phyloP scores from a whole-genome alignment of 345 rosid species.

The Combretum micranthum region DNA sequence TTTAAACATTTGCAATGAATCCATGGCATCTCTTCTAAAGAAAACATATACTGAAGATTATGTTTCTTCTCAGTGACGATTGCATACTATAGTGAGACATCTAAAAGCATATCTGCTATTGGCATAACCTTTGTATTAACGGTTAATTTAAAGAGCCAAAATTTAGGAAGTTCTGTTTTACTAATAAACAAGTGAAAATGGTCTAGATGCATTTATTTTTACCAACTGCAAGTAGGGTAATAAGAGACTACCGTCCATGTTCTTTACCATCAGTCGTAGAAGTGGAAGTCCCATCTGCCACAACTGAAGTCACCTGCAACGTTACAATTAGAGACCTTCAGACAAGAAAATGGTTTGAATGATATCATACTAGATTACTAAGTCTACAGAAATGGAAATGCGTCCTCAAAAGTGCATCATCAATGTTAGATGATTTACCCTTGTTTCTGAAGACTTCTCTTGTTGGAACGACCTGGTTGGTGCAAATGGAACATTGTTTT shows the following conservation, averaged over 20 bases:
- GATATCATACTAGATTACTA: neutral
- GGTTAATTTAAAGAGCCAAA: no score
- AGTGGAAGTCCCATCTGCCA: constrained; percentile 33
- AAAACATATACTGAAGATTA: no score
- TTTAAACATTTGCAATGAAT: no score
- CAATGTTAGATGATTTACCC: constrained; percentile 26
- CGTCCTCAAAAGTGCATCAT: neutral
- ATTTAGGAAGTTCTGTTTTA: no score
- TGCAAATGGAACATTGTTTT: constrained; percentile 28
- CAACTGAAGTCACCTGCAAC: constrained; percentile 34
- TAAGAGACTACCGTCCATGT: constrained; percentile 53
- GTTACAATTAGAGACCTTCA: constrained; percentile 9
- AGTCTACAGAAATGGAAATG: neutral
- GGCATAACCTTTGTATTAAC: no score
- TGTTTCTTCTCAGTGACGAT: no score
- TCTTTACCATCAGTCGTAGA: constrained; percentile 31
- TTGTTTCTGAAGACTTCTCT: constrained; percentile 33
- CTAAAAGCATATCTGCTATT: no score
- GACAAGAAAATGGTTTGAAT: neutral
- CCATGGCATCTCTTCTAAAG: no score
- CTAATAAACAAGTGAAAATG: no score
- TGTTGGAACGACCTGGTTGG: constrained; percentile 34
- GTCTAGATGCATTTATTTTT: no score
- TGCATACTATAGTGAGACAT: no score
- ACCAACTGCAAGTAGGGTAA: constrained; percentile 2